A percentile compares a stretch with the other conserved stretches of the same genome.
phyloP scores from a whole-genome alignment of 768 basidiomycete genomes.

The Termitomyces sp. region DNA sequence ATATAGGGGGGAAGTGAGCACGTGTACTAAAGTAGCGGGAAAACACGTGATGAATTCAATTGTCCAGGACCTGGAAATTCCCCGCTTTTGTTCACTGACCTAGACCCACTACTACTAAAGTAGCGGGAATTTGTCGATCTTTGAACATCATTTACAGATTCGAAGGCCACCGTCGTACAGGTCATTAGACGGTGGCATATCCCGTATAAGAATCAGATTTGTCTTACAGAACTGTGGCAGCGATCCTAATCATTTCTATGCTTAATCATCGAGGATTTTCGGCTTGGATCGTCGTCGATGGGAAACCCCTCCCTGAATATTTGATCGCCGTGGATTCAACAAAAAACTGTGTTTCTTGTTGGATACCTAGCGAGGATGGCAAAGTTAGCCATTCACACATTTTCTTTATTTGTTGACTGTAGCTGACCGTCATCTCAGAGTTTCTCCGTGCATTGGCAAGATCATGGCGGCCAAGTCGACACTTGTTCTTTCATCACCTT shows the following conservation, averaged over 20 bases:
- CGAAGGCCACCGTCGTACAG: background rate
- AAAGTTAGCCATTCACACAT: constrained; percentile 32
- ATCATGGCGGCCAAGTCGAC: constrained; percentile 47
- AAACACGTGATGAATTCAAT: too few species aligned
- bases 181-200: background rate
- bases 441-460: constrained; percentile 63
- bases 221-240: background rate
- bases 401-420: background rate
- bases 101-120: too few species aligned
- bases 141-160: background rate
- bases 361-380: constrained; percentile 60
- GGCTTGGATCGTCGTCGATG: constrained; percentile 61
- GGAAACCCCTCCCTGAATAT: constrained; percentile 47
- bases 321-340: constrained; percentile 43
- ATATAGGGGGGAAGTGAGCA: too few species aligned
- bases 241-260: constrained; percentile 24
- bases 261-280: constrained; percentile 58
- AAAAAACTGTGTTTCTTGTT: constrained; percentile 51
- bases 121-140: constrained; percentile 9
- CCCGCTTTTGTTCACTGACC: too few species aligned
- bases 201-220: background rate
- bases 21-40: too few species aligned
- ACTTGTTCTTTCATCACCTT: constrained; percentile 60
- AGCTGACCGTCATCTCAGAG: constrained; percentile 26
- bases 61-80: too few species aligned